These are phyloP conservation scores for Boletus subparvulus DNA, from an alignment of 768 basidiomycete species.

Conservation along the genomic window DNA sequence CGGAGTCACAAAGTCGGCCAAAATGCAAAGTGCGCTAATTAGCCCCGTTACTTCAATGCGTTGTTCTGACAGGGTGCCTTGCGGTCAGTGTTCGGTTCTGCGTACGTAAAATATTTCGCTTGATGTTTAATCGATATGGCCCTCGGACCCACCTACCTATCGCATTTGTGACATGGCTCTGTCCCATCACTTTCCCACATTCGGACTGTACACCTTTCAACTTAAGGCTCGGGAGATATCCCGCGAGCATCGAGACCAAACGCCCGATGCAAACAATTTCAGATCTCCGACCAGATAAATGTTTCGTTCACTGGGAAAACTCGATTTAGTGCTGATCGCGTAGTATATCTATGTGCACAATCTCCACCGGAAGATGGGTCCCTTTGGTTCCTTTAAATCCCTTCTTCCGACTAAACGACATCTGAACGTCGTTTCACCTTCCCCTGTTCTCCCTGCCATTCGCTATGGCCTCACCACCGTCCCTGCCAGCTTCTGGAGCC, in stretches of 20 bases:
- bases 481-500: constrained; percentile 16
- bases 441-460: constrained; percentile 20
- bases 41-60: constrained; percentile 30
- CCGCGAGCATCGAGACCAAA: constrained; percentile 39
- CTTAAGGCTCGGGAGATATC: constrained; percentile 34
- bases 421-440: constrained; percentile 24
- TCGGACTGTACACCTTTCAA: constrained; percentile 30
- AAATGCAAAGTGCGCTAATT: constrained; percentile 36
- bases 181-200: constrained; percentile 35
- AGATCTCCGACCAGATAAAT: constrained; percentile 40
- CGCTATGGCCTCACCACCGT: constrained; percentile 27
- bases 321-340: constrained; percentile 40
- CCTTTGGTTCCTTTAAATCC: constrained; percentile 33
- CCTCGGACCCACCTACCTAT: constrained; percentile 39
- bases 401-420: constrained; percentile 24
- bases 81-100: constrained; percentile 29
- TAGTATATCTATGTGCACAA: constrained; percentile 42
- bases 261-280: constrained; percentile 33
- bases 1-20: constrained; percentile 31
- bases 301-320: constrained; percentile 37
- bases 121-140: constrained; percentile 39
- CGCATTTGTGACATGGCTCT: constrained; percentile 30
- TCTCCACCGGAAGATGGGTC: constrained; percentile 33
- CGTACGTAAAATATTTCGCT: constrained; percentile 37
- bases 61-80: constrained; percentile 34